Evolutionary conservation across 2,329 filamentous ascomycete species (phyloP), one percentile per base, ranked within the genome.

Genomic region (Sordariomycetes sp.): DNA sequence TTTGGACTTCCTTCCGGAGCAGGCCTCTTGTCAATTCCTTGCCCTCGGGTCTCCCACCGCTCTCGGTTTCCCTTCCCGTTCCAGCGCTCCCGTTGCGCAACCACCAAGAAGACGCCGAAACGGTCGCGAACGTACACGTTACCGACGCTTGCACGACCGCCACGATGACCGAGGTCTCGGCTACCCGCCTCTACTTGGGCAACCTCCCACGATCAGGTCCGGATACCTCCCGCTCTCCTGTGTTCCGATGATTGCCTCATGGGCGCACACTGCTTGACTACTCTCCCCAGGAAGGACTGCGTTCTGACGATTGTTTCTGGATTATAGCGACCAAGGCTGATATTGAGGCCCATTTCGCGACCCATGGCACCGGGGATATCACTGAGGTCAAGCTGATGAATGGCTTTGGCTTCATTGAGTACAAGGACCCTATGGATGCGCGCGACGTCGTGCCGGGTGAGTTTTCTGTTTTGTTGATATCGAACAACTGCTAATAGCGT

Each of bases 311-410:
- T n/a, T n/a, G 17, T 30, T 35, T 35, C 24, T 28, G 23, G 53
- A 54, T 57, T 51, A 58, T 67, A 93, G 88, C 86, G 68, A 95
- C 88, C 64, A 96, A 96, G 71, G 79, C 85, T 63, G 90, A 98
- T 60, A 83, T 98, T 59, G 88, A 96, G 67, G 78, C 80, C 52
- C 90, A 96, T 64, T 98, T 98, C 67, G 82, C 82, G 59, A 86
- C 80, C 54, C 87, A 95, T 79, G 92, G 90, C 57, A 90, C 87
- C 49, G 92, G 92, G 61, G 87, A 94, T 61, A 96, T 98, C 58
- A 92, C 84, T 48, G 92, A 98, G 69, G 90, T 98, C 68, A 98
- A 98, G 72, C 79, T 98, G 44, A 98, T 98, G 92, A 96, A 94
- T 59, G 92, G 92, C 54, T 98, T 98, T 58, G 92, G 92, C 59